A percentile compares a stretch with the other conserved stretches of the same genome.
phyloP scores from a whole-genome alignment of 306 rosid species.

The Malus domestica region DNA sequence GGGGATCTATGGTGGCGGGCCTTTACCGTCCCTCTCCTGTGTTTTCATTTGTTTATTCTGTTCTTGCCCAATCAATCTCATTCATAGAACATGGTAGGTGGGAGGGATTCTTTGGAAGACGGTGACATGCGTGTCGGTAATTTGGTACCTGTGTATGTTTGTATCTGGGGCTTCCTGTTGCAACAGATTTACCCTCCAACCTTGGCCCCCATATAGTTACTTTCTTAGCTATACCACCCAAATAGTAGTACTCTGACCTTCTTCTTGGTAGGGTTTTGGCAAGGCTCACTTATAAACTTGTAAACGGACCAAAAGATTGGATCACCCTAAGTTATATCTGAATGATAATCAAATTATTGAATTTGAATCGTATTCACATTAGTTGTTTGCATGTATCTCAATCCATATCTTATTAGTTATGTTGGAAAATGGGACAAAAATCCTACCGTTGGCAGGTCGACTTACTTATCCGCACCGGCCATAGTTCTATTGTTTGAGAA shows the following conservation, averaged over 20 bases:
- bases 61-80: conserved; percentile 38
- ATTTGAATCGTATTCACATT: too few species aligned
- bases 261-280: neutral
- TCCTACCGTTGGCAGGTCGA: neutral
- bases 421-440: too few species aligned
- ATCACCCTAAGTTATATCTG: too few species aligned
- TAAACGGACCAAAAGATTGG: too few species aligned
- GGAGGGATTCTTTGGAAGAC: conserved; percentile 14
- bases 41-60: conserved; percentile 17
- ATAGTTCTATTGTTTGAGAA: neutral
- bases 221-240: neutral
- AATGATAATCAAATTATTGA: too few species aligned
- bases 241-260: neutral
- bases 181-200: neutral
- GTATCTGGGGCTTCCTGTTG: neutral
- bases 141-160: neutral
- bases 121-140: conserved; percentile 13
- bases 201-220: neutral
- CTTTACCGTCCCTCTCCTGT: conserved; percentile 27
- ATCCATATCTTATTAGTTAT: too few species aligned
- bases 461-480: neutral
- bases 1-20: conserved; percentile 31
- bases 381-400: too few species aligned
- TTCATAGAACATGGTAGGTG: conserved; percentile 57
- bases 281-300: neutral